Evolutionary conservation across 805 yeast genomes (phyloP), one percentile per base, ranked within the genome.

Genomic region (Tetrapisispora pingtungensis): DNA sequence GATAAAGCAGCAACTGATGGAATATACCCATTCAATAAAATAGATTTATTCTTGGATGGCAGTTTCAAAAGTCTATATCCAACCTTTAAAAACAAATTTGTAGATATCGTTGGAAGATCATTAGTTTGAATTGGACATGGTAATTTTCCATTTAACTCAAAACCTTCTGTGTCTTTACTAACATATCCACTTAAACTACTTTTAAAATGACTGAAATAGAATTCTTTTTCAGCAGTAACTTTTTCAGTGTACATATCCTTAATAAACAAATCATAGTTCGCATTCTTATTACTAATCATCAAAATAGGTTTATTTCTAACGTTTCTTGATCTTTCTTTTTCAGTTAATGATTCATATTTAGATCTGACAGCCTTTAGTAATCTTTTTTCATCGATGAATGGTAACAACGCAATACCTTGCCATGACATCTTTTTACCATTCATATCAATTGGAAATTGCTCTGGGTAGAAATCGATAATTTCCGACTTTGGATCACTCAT

Each of bases 381-480:
- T 53, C 95, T 69, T n/a, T 63, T 63, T 55, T 86, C 95, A 55
- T 89, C 96, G 53, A 89, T 90, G 53, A 89, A 89, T 0, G 97
- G 97, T 44, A 89, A 67, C 34, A 89, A 65, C 0, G 95, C 89
- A 55, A 89, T 83, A 43, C 95, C 97, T 60, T 87, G 94, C 97
- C 97, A 89, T 41, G 90, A 72, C 86, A 84, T 83, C 52, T 84
- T 87, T 53, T 86, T 85, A 26, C 97, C 97, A 59, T 89, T 88
- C 96, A 89, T 87, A 65, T 89, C 97, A 51, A 89, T 81, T 38
- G 81, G 76, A 65, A 89, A 89, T 28, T 84, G 81, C 46, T 77
- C 84, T 0, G 97, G 97, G 56, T 89, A 89, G 53, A 88, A 89
- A 56, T 89, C 96, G 50, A 84, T 81, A 49, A 89, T 87, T 43